A percentile compares a stretch with the other conserved stretches of the same genome.
Conservation (phyloP, 768 basidiomycete species). For the Termitomyces eurrhizus region DNA sequence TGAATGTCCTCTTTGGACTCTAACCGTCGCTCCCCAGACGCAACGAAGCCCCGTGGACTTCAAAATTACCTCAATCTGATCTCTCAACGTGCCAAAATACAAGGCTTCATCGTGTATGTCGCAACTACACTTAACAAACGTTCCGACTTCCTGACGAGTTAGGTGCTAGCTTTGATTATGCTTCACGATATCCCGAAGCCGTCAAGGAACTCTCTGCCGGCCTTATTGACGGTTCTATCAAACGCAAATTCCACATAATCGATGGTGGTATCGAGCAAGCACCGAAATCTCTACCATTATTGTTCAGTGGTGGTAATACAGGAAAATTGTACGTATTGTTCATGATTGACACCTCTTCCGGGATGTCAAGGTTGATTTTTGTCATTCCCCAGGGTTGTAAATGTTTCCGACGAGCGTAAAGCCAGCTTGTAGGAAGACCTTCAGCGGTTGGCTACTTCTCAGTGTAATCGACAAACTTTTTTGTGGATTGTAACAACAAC, state of each 20-base stretch:
- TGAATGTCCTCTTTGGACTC: neutral
- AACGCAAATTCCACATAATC: slow-evolving; percentile 77
- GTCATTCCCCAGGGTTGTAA: slow-evolving; percentile 44
- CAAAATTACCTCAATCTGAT: slow-evolving; percentile 69
- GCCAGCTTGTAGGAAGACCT: slow-evolving; percentile 27
- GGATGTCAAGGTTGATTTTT: neutral
- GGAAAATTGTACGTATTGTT: slow-evolving; percentile 60
- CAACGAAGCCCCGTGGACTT: slow-evolving; percentile 58
- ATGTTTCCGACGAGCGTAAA: slow-evolving; percentile 43
- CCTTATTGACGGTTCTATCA: slow-evolving; percentile 65
- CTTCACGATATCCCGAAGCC: slow-evolving; percentile 52
- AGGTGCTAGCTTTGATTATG: slow-evolving; percentile 67
- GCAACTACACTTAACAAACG: neutral
- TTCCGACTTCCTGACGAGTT: neutral
- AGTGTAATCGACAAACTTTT: neutral
- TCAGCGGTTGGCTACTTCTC: neutral
- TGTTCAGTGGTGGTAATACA: slow-evolving; percentile 74
- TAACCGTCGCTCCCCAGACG: slow-evolving; percentile 35
- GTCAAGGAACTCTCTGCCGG: slow-evolving; percentile 52
- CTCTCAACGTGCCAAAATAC: slow-evolving; percentile 68
- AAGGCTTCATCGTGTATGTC: slow-evolving; percentile 80
- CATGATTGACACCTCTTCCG: neutral
- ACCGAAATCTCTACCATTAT: slow-evolving; percentile 61
- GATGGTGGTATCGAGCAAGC: slow-evolving; percentile 70
- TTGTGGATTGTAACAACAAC: neutral